These are phyloP conservation scores for Mycena rebaudengoi DNA, from an alignment of 768 basidiomycete species.

Conservation along the genomic window DNA sequence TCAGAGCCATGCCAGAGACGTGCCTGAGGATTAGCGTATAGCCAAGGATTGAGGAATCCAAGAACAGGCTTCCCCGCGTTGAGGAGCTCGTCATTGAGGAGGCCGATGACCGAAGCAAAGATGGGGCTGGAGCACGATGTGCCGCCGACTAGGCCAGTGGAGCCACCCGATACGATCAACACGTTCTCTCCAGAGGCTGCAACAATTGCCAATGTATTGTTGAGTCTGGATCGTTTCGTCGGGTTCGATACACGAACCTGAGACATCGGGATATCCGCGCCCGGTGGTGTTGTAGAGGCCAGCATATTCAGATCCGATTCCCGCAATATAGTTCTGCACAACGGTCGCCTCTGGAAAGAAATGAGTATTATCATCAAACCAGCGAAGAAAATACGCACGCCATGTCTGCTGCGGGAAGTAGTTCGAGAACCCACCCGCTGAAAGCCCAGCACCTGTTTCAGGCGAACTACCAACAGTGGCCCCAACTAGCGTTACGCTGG, in stretches of 20 bases:
- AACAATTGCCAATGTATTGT: slow-evolving; percentile 40
- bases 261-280: slow-evolving; percentile 41
- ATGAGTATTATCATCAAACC: background rate
- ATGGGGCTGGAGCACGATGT: slow-evolving; percentile 60
- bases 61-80: slow-evolving; percentile 39
- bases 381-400: slow-evolving; percentile 14
- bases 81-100: slow-evolving; percentile 54
- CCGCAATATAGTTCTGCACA: slow-evolving; percentile 25
- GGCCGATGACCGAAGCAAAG: slow-evolving; percentile 54
- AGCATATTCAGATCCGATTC: slow-evolving; percentile 24
- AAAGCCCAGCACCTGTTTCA: slow-evolving; percentile 52
- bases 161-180: slow-evolving; percentile 33
- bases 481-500: slow-evolving; percentile 47
- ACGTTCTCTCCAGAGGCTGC: slow-evolving; percentile 47
- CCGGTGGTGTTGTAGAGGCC: slow-evolving; percentile 21
- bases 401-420: slow-evolving; percentile 40
- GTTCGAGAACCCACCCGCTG: slow-evolving; percentile 62
- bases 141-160: slow-evolving; percentile 40
- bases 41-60: slow-evolving; percentile 39
- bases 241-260: too few species aligned
- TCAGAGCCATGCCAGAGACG: too few species aligned
- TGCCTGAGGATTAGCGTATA: slow-evolving; percentile 43
- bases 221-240: too few species aligned
- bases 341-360: slow-evolving; percentile 1
- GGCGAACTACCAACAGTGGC: slow-evolving; percentile 46